phyloP scores from a whole-genome alignment of 805 yeast species.

The Sungouiozyma intestinalis region DNA sequence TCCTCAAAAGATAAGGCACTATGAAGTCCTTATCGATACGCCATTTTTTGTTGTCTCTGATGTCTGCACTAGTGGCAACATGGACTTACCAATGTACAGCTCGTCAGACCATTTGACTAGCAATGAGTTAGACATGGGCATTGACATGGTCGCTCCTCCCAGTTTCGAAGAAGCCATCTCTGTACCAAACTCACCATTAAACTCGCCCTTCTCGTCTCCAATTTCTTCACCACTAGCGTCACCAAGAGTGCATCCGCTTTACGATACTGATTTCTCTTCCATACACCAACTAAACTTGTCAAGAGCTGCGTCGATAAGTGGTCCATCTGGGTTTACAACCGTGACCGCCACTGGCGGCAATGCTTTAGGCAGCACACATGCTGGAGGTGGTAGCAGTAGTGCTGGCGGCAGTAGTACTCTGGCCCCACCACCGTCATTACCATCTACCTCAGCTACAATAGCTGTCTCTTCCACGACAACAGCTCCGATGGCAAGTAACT shows the following conservation, averaged over 20 bases:
- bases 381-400: slow-evolving; percentile 1
- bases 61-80: slow-evolving; percentile 28
- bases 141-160: slow-evolving; percentile 32
- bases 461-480: neutral
- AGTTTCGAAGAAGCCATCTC: slow-evolving; percentile 53
- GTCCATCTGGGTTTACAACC: slow-evolving; percentile 7
- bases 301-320: slow-evolving; percentile 16
- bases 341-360: slow-evolving; percentile 1
- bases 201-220: slow-evolving; percentile 17
- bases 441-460: neutral
- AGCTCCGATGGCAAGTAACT: slow-evolving; percentile 5
- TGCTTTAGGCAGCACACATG: slow-evolving; percentile 1
- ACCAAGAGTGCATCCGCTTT: slow-evolving; percentile 8
- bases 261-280: slow-evolving; percentile 12
- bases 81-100: slow-evolving; percentile 31
- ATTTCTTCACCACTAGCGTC: slow-evolving; percentile 6
- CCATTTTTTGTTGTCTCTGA: slow-evolving; percentile 49
- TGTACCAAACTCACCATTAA: slow-evolving; percentile 36
- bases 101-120: slow-evolving; percentile 12
- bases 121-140: slow-evolving; percentile 4
- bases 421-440: neutral
- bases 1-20: slow-evolving; percentile 48
- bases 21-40: slow-evolving; percentile 72
- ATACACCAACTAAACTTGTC: slow-evolving; percentile 18
- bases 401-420: neutral